These are phyloP conservation scores for Agastache rugosa DNA, from an alignment of 257 asterid genomes.

Conservation along the genomic window DNA sequence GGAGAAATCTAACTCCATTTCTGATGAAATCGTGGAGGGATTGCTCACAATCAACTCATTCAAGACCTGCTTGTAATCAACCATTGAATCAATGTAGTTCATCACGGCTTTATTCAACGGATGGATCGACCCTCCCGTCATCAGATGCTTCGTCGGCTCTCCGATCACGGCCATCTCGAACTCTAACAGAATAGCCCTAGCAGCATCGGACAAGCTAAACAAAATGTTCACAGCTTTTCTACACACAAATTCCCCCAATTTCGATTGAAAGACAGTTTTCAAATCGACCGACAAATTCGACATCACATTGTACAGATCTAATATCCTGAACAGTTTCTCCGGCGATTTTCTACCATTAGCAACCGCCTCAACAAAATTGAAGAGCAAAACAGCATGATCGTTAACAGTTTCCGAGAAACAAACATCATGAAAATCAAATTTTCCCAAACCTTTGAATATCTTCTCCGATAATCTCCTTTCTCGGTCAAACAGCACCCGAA, in stretches of 20 bases:
- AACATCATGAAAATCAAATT: slow-evolving; percentile 42
- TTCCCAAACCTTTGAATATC: slow-evolving; percentile 62
- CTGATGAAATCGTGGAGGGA: slow-evolving; percentile 56
- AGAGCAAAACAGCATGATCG: slow-evolving; percentile 65
- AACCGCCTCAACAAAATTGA: slow-evolving; percentile 75
- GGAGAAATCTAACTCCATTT: slow-evolving; percentile 47
- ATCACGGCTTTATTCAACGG: slow-evolving; percentile 75
- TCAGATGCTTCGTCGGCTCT: slow-evolving; percentile 62
- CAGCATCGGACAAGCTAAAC: slow-evolving; percentile 66
- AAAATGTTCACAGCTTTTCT: slow-evolving; percentile 61
- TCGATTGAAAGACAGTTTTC: slow-evolving; percentile 58
- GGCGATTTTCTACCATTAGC: slow-evolving; percentile 67
- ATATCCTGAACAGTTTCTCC: slow-evolving; percentile 73
- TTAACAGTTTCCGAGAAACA: slow-evolving; percentile 69
- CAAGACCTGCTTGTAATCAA: slow-evolving; percentile 62
- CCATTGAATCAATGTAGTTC: slow-evolving; percentile 68
- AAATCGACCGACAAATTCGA: slow-evolving; percentile 62
- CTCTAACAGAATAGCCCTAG: slow-evolving; percentile 64
- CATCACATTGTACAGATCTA: slow-evolving; percentile 67
- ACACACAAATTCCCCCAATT: slow-evolving; percentile 60
- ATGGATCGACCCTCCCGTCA: slow-evolving; percentile 77
- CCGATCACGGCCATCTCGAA: slow-evolving; percentile 75
- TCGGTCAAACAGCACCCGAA: slow-evolving; percentile 57
- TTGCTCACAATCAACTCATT: slow-evolving; percentile 57
- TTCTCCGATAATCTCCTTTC: slow-evolving; percentile 63